phyloP scores from a whole-genome alignment of 129 eudicot genomes.

The carrot (Daucus carota) region DNA sequence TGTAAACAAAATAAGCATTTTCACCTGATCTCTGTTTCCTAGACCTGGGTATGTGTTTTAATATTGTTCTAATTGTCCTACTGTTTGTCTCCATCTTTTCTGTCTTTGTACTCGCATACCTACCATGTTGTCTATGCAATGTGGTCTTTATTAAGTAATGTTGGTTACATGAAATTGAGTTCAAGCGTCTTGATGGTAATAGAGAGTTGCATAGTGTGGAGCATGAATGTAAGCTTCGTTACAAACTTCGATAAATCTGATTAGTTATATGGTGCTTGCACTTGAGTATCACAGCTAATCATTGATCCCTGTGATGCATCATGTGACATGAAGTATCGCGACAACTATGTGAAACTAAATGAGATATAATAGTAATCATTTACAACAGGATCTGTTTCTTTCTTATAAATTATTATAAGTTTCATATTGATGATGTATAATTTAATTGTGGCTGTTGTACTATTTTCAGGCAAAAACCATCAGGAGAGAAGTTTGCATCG shows the following conservation, averaged over 20 bases:
- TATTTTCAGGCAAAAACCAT: slow-evolving; percentile 2
- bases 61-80: no score
- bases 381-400: background rate
- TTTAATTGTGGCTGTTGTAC: background rate
- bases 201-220: background rate
- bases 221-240: background rate
- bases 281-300: background rate
- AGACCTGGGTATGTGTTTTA: background rate
- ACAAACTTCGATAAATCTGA: background rate
- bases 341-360: background rate
- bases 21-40: background rate
- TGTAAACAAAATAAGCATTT: background rate
- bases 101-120: background rate
- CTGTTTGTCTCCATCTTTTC: no score
- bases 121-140: background rate
- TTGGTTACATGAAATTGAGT: background rate
- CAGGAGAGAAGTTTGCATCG: slow-evolving; percentile 13
- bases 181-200: background rate
- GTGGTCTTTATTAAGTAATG: background rate
- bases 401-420: background rate
- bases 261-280: background rate
- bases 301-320: background rate
- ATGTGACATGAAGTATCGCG: background rate
- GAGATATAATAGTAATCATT: background rate
- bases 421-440: background rate